These are phyloP conservation scores for Lasiosphaeria miniovina DNA, from an alignment of 495 filamentous ascomycete species.

Conservation along the genomic window DNA sequence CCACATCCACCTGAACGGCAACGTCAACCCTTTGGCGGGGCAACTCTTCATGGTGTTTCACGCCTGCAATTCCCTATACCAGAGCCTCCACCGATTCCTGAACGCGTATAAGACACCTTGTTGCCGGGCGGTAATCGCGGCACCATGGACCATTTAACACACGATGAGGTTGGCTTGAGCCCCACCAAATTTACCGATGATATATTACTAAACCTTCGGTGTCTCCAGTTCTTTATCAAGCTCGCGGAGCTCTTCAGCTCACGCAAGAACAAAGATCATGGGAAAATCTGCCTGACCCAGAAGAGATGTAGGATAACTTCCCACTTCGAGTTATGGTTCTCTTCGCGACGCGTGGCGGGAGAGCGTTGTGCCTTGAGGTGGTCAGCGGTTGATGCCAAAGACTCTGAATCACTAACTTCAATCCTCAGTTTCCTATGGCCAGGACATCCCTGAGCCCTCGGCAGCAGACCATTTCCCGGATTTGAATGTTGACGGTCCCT, in stretches of 20 bases:
- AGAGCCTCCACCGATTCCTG: not conserved
- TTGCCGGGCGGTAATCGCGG: not conserved
- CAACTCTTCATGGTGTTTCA: conserved; percentile 9
- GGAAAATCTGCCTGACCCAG: conserved; percentile 80
- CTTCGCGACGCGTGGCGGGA: no score
- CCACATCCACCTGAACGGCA: not conserved
- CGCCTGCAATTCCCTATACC: not conserved
- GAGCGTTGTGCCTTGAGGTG: no score
- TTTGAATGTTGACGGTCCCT: conserved; percentile 37
- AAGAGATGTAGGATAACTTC: conserved; percentile 61
- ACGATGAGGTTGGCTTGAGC: conserved; percentile 63
- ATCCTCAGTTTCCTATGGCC: conserved; percentile 4
- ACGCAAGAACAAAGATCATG: conserved; percentile 65
- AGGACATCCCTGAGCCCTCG: conserved; percentile 14
- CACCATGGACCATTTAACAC: conserved; percentile 52
- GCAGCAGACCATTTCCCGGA: conserved; percentile 48
- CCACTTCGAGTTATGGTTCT: not conserved
- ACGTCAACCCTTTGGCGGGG: conserved; percentile 16
- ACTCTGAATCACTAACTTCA: conserved; percentile 14
- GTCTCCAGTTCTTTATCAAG: conserved; percentile 74
- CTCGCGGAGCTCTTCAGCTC: conserved; percentile 71
- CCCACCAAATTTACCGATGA: conserved; percentile 19
- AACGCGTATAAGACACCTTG: not conserved
- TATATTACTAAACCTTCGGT: conserved; percentile 7
- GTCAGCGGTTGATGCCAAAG: conserved; percentile 8